These are phyloP conservation scores for Xylariaceae sp. DNA, from an alignment of 2,329 filamentous ascomycete genomes.

Conservation along the genomic window DNA sequence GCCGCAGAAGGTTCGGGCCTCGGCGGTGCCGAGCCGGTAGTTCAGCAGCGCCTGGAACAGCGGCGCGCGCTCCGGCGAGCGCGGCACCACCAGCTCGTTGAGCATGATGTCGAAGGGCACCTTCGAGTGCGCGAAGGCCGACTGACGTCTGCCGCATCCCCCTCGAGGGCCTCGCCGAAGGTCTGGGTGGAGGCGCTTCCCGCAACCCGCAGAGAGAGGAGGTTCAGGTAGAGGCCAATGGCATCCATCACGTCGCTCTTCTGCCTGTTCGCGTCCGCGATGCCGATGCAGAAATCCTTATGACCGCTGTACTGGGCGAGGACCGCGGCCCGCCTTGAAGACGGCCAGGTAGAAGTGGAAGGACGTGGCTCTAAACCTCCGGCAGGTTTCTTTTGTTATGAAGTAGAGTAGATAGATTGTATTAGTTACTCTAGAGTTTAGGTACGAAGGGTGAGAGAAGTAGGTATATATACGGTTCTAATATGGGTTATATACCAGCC, in stretches of 20 bases:
- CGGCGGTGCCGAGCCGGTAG: neutral
- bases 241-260: conserved; percentile 1
- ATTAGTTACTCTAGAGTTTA: no score
- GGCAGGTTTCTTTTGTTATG: no score
- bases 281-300: conserved; percentile 37
- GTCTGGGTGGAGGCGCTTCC: neutral
- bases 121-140: conserved; percentile 1
- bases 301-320: no score
- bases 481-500: no score
- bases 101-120: conserved; percentile 4
- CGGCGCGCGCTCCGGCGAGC: neutral
- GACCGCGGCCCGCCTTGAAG: conserved; percentile 25
- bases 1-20: neutral
- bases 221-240: conserved; percentile 3
- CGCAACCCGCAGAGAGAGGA: conserved; percentile 1
- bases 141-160: neutral
- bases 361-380: no score
- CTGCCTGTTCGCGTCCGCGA: conserved; percentile 32
- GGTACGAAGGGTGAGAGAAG: no score
- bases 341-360: conserved; percentile 33
- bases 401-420: no score
- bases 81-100: conserved; percentile 1
- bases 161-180: neutral
- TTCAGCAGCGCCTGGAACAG: conserved; percentile 6
- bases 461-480: no score